Conservation (phyloP, 257 asterid species). For the Euphrasia confusa region DNA sequence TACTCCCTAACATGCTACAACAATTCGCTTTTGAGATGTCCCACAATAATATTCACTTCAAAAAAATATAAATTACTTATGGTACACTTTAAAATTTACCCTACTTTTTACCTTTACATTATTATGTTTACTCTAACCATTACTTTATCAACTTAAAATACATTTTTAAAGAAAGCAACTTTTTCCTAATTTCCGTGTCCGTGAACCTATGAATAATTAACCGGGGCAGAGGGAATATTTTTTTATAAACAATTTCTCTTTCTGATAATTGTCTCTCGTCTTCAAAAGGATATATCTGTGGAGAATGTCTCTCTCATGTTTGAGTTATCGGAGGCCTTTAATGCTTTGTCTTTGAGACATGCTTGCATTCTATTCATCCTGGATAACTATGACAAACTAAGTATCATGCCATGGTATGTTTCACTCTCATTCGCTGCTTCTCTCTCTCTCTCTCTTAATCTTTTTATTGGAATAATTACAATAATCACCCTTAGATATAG, state of each 20-base stretch:
- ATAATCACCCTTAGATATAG: background rate
- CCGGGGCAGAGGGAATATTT: background rate
- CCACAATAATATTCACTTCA: too few relatives aligned
- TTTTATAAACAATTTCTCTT: background rate
- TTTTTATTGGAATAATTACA: background rate
- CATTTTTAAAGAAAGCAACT: too few relatives aligned
- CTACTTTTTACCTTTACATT: too few relatives aligned
- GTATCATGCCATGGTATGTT: constrained; percentile 62
- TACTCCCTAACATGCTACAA: too few relatives aligned
- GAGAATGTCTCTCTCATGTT: constrained; percentile 84
- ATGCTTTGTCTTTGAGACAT: constrained; percentile 69
- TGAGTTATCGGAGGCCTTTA: constrained; percentile 89
- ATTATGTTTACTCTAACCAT: too few relatives aligned
- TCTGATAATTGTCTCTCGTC: constrained; percentile 32
- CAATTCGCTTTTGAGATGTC: too few relatives aligned
- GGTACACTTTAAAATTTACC: too few relatives aligned
- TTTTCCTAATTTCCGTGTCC: too few relatives aligned
- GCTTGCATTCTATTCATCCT: constrained; percentile 78
- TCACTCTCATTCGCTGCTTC: background rate
- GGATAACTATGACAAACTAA: constrained; percentile 65
- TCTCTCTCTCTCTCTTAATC: background rate
- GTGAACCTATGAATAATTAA: too few relatives aligned
- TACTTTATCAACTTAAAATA: too few relatives aligned
- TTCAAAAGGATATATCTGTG: constrained; percentile 67
- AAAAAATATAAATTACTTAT: too few relatives aligned